Percentiles rank a stretch among this genome's conserved stretches.
phyloP scores from a whole-genome alignment of 805 yeast species.

The Saitoella complicata region DNA sequence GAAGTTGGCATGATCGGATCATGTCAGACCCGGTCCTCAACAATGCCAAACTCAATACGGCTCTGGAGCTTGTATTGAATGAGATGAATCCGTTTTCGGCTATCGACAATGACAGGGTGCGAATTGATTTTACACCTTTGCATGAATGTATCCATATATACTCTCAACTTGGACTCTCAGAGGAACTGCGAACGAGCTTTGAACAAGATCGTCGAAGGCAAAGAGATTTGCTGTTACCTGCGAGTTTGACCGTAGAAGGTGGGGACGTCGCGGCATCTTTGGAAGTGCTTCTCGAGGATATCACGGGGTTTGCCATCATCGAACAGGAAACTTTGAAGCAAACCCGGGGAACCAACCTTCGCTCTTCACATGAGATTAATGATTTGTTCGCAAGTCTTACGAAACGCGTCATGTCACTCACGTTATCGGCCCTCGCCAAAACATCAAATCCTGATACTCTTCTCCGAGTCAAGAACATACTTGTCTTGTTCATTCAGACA shows the following conservation, averaged over 20 bases:
- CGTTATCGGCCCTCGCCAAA: constrained; percentile 23
- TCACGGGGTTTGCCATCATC: constrained; percentile 61
- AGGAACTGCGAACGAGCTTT: constrained; percentile 44
- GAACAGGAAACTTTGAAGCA: constrained; percentile 49
- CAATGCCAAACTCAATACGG: too few relatives aligned
- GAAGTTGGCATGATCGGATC: too few relatives aligned
- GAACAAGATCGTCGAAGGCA: constrained; percentile 56
- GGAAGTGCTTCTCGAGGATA: constrained; percentile 39
- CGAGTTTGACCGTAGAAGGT: constrained; percentile 28
- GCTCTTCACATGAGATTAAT: constrained; percentile 44
- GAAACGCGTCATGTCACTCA: constrained; percentile 18
- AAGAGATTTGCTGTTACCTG: constrained; percentile 54
- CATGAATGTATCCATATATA: constrained; percentile 75
- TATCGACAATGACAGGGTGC: constrained; percentile 29
- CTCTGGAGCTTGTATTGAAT: too few relatives aligned
- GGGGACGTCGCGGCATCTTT: constrained; percentile 25
- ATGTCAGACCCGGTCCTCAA: too few relatives aligned
- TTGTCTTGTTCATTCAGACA: constrained; percentile 60
- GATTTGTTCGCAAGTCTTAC: constrained; percentile 63
- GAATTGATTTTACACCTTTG: constrained; percentile 51
- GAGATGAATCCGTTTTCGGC: constrained; percentile 12
- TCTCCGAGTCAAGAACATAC: constrained; percentile 37
- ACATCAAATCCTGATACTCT: constrained; percentile 22
- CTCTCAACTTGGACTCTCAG: constrained; percentile 49
- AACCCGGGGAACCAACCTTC: constrained; percentile 35